Conservation (phyloP, 75 land plant species). For the Isoetes taiwanensis region DNA sequence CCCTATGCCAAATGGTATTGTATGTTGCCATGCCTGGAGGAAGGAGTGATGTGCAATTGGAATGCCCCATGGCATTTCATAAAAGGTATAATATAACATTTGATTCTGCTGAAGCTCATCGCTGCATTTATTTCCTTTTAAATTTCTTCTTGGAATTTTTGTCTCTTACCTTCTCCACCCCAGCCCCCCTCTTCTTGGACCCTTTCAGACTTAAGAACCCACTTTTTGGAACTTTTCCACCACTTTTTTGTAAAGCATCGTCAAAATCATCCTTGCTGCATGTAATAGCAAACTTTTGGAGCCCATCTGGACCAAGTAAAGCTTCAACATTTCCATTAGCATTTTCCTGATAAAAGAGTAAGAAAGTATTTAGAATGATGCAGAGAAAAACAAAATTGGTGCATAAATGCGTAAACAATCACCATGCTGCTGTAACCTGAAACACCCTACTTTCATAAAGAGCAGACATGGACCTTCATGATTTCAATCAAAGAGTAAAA, state of each 20-base stretch:
- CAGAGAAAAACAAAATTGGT: background rate
- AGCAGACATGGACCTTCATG: background rate
- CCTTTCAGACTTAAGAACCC: slow-evolving; percentile 61
- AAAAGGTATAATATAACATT: no score
- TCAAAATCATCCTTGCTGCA: slow-evolving; percentile 66
- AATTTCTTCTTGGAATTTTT: no score
- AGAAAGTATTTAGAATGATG: background rate
- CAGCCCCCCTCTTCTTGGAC: slow-evolving; percentile 18
- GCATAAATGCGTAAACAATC: background rate
- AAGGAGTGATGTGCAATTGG: no score
- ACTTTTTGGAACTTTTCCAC: slow-evolving; percentile 47
- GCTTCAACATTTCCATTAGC: slow-evolving; percentile 41
- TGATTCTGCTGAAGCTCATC: no score
- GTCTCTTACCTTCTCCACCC: slow-evolving; percentile 20
- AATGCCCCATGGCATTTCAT: no score
- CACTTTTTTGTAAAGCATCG: slow-evolving; percentile 42
- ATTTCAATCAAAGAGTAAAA: background rate
- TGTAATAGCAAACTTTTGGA: slow-evolving; percentile 67
- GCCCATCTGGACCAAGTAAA: slow-evolving; percentile 42
- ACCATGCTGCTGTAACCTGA: background rate
- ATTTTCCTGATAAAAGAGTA: slow-evolving; percentile 28
- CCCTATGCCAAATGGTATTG: no score
- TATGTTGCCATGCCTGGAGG: no score
- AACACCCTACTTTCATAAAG: no score
- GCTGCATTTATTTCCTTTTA: no score